These are phyloP conservation scores for Floccularia luteovirens DNA, from an alignment of 768 basidiomycete species.

Conservation along the genomic window DNA sequence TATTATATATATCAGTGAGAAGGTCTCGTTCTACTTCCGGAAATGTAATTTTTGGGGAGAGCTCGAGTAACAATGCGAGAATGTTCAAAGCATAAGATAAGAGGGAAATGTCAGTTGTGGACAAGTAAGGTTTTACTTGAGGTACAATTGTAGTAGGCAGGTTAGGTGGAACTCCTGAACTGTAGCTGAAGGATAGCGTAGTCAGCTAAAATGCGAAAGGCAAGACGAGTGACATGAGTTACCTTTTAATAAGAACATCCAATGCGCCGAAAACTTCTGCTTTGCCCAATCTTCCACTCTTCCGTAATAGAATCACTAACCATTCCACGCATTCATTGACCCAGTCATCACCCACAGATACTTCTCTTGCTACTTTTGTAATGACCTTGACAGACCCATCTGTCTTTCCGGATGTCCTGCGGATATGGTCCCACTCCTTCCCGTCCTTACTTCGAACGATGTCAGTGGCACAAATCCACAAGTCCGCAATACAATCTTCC, in stretches of 20 bases:
- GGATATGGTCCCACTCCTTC: conserved; percentile 78
- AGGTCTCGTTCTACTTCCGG: conserved; percentile 70
- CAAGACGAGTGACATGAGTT: conserved; percentile 7
- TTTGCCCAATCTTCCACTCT: conserved; percentile 74
- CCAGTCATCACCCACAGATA: conserved; percentile 69
- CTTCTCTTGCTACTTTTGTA: conserved; percentile 73
- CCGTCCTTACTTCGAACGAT: conserved; percentile 52
- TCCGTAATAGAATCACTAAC: conserved; percentile 66
- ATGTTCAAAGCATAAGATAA: conserved; percentile 66
- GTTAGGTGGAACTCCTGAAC: conserved; percentile 38
- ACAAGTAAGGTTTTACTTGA: conserved; percentile 72
- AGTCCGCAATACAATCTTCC: conserved; percentile 75
- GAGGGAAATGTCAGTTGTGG: conserved; percentile 68
- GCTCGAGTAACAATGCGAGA: conserved; percentile 59
- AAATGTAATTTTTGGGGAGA: conserved; percentile 62
- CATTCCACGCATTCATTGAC: conserved; percentile 74
- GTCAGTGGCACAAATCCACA: conserved; percentile 85
- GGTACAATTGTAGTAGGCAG: conserved; percentile 58
- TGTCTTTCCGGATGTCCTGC: conserved; percentile 61
- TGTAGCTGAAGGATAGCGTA: conserved; percentile 21
- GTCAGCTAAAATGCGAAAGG: conserved; percentile 1
- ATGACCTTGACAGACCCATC: conserved; percentile 78
- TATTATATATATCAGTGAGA: conserved; percentile 54
- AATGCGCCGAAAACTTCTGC: conserved; percentile 74
- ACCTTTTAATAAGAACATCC: conserved; percentile 66